A percentile compares a stretch with the other conserved stretches of the same genome.
phyloP scores from a whole-genome alignment of 2,329 filamentous ascomycete genomes.

The Apiospora malaysiana region DNA sequence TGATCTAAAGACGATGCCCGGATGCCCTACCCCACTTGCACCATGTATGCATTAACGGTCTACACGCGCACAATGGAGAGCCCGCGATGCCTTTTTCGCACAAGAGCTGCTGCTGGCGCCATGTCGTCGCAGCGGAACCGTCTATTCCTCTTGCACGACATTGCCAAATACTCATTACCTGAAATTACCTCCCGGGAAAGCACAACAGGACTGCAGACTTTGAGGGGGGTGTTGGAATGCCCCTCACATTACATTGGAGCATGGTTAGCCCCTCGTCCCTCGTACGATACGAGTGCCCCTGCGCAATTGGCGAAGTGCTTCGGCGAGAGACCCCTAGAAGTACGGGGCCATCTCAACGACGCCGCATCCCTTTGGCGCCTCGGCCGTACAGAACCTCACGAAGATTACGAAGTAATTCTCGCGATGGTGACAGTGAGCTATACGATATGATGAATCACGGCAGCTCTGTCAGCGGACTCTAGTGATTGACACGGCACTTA shows the following conservation, averaged over 20 bases:
- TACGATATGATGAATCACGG: background rate
- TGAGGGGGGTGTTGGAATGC: background rate
- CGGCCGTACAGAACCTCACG: background rate
- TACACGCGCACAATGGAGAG: background rate
- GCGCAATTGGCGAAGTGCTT: background rate
- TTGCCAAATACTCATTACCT: background rate
- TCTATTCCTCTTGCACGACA: background rate
- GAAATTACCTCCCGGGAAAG: background rate
- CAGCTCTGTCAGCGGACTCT: background rate
- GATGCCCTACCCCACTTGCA: background rate
- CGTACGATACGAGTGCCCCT: background rate
- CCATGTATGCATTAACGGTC: background rate
- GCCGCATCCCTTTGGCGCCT: background rate
- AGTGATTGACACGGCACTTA: background rate
- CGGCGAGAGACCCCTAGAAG: background rate
- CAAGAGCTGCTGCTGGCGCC: background rate
- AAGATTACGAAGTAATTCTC: background rate
- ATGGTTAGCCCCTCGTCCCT: background rate
- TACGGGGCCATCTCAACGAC: background rate
- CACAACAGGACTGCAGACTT: background rate
- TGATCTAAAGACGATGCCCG: background rate
- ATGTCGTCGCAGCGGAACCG: background rate
- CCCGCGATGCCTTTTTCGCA: background rate
- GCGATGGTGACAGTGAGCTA: background rate
- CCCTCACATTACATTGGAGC: background rate